Evolutionary conservation across 768 basidiomycete species (phyloP).

Genomic region (Goffeauzyma gilvescens): DNA sequence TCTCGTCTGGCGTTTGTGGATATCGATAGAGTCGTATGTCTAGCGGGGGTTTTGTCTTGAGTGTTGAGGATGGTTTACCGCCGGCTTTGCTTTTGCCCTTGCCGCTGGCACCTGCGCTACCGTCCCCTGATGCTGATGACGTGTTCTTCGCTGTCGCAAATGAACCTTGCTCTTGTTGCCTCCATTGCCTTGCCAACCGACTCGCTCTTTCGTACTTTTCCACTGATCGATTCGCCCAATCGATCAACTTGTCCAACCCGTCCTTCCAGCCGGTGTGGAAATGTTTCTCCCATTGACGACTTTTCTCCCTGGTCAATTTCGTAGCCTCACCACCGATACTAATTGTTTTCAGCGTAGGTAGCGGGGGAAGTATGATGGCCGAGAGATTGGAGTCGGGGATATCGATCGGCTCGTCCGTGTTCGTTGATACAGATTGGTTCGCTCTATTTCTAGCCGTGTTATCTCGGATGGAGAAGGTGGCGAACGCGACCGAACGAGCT

Average conservation of each 20-base stretch:
- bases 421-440: constrained; percentile 2
- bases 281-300: constrained; percentile 24
- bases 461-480: constrained; percentile 29
- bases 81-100: constrained; percentile 7
- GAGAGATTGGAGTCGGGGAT: constrained; percentile 20
- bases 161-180: too few species aligned
- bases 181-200: constrained; percentile 26
- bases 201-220: constrained; percentile 28
- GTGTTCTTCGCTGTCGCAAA: too few species aligned
- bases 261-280: constrained; percentile 30
- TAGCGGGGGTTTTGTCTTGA: constrained; percentile 19
- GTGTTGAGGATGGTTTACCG: too few species aligned
- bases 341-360: constrained; percentile 23
- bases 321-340: constrained; percentile 29
- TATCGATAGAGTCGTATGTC: constrained; percentile 27
- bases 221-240: constrained; percentile 27
- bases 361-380: constrained; percentile 27
- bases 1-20: constrained; percentile 16
- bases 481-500: constrained; percentile 26
- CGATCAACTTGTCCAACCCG: constrained; percentile 21
- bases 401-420: constrained; percentile 10
- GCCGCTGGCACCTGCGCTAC: background rate
- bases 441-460: constrained; percentile 14
- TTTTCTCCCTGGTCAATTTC: constrained; percentile 10
- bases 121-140: too few species aligned